Conservation (phyloP, 768 basidiomycete genomes). For the Suillus alpinus region DNA sequence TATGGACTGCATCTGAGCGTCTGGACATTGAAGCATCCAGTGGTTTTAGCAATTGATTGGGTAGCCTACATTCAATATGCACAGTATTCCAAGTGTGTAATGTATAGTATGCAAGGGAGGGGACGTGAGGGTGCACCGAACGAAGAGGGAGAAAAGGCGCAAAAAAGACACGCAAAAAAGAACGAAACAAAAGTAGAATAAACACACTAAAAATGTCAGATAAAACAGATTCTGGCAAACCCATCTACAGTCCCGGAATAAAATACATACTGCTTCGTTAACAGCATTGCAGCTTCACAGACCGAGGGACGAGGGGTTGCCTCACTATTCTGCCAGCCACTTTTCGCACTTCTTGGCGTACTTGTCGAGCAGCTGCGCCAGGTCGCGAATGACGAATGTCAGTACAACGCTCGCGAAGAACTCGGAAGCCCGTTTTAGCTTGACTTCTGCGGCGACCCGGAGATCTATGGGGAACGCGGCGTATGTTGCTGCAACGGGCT, state of each 20-base stretch:
- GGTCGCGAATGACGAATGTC: conserved; percentile 85
- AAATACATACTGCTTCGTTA: conserved; percentile 30
- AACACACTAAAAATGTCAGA: conserved; percentile 18
- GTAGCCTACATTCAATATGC: conserved; percentile 16
- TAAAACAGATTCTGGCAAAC: conserved; percentile 25
- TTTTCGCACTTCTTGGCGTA: conserved; percentile 93
- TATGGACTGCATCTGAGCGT: neutral
- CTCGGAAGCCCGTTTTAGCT: conserved; percentile 80
- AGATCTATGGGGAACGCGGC: conserved; percentile 64
- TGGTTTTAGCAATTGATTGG: conserved; percentile 2
- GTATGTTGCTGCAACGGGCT: conserved; percentile 71
- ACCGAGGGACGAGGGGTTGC: conserved; percentile 12
- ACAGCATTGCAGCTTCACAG: conserved; percentile 25
- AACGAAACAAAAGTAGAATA: conserved; percentile 11
- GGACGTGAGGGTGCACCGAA: conserved; percentile 10
- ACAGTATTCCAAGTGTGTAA: conserved; percentile 21
- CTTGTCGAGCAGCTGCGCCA: conserved; percentile 85
- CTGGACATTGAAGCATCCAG: neutral
- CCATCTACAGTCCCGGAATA: conserved; percentile 33
- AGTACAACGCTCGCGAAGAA: conserved; percentile 89
- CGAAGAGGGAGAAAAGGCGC: conserved; percentile 6
- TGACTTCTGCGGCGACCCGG: conserved; percentile 63
- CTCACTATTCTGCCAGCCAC: conserved; percentile 75
- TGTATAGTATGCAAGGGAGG: conserved; percentile 21
- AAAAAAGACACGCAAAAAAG: conserved; percentile 11